phyloP scores from a whole-genome alignment of 2,329 filamentous ascomycete genomes.

The Pleomassaria siparia region DNA sequence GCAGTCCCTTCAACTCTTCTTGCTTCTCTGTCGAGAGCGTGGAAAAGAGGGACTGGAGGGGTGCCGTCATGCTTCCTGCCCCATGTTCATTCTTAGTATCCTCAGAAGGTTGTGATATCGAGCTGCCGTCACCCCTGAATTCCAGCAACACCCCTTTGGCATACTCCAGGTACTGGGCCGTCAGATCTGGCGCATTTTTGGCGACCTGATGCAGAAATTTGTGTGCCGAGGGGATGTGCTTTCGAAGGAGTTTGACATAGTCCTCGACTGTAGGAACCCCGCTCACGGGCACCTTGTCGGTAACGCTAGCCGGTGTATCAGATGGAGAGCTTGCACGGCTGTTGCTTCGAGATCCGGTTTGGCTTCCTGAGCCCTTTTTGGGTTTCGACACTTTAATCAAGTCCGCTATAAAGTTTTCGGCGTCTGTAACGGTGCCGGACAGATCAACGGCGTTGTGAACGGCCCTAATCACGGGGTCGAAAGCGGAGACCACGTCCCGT shows the following conservation, averaged over 20 bases:
- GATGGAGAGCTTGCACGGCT: conserved; percentile 23
- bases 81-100: conserved; percentile 17
- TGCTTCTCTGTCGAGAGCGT: conserved; percentile 53
- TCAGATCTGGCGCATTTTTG: conserved; percentile 67
- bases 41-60: conserved; percentile 47
- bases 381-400: conserved; percentile 61
- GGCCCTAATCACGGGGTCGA: conserved; percentile 72
- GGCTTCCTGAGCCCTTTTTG: conserved; percentile 35
- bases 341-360: conserved; percentile 18
- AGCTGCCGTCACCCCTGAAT: conserved; percentile 49
- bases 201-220: conserved; percentile 71
- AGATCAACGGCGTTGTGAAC: conserved; percentile 73
- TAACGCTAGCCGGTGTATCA: conserved; percentile 22
- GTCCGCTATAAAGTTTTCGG: conserved; percentile 70
- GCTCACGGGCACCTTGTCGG: not conserved
- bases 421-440: conserved; percentile 66
- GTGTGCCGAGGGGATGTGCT: conserved; percentile 65
- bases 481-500: conserved; percentile 65
- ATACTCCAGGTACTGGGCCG: conserved; percentile 63
- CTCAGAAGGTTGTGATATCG: conserved; percentile 3
- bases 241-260: conserved; percentile 66
- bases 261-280: conserved; percentile 65
- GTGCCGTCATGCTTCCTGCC: conserved; percentile 47
- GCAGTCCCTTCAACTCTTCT: conserved; percentile 49
- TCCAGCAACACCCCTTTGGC: conserved; percentile 58